phyloP scores from a whole-genome alignment of 805 yeast genomes.

The Diddensiella santjacobensis region DNA sequence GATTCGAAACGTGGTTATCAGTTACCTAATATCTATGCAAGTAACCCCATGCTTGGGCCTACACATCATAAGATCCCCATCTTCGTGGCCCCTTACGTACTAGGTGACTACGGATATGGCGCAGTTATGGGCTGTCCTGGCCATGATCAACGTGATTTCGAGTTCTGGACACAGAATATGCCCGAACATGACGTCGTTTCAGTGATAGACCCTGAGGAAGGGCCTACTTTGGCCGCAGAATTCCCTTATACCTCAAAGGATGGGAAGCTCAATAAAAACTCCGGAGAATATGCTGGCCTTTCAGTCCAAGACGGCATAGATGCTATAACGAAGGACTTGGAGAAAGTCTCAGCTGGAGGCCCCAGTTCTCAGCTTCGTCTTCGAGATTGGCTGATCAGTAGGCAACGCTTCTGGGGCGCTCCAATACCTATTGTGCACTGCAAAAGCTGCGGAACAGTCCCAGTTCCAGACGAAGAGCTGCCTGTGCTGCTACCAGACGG shows the following conservation, averaged over 20 bases:
- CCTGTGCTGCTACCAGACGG: conserved; percentile 76
- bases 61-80: conserved; percentile 53
- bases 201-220: conserved; percentile 45
- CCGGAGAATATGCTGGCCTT: conserved; percentile 52
- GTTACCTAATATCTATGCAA: conserved; percentile 41
- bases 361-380: conserved; percentile 54
- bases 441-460: conserved; percentile 77
- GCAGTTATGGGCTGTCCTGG: conserved; percentile 99
- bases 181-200: conserved; percentile 41
- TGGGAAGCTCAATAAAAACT: conserved; percentile 48
- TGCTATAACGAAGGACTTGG: conserved; percentile 44
- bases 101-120: conserved; percentile 80
- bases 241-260: conserved; percentile 34
- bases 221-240: conserved; percentile 1
- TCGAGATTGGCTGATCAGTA: conserved; percentile 90
- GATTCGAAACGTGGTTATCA: conserved; percentile 60
- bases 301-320: conserved; percentile 48
- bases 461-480: conserved; percentile 83
- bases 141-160: conserved; percentile 80
- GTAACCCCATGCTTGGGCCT: conserved; percentile 58
- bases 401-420: conserved; percentile 98
- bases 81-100: conserved; percentile 86
- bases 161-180: conserved; percentile 65
- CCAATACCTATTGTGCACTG: conserved; percentile 96
- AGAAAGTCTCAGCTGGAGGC: conserved; percentile 41